Evolutionary conservation across 495 filamentous ascomycete species (phyloP).

Genomic region (Elaphomyces granulatus): DNA sequence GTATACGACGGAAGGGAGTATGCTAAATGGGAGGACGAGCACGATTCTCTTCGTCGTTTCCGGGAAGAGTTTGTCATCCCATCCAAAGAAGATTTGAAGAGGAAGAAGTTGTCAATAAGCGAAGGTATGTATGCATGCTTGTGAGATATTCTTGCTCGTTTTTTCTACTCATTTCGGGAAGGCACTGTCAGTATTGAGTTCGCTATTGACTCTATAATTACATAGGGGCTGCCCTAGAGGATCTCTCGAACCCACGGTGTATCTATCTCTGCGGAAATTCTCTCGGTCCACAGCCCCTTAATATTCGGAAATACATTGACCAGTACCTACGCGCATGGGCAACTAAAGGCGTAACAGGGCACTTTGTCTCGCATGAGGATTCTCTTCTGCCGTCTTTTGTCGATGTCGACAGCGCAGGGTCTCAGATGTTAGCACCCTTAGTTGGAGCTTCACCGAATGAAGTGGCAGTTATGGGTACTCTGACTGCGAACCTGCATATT

Average conservation of each 20-base stretch:
- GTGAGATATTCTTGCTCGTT: too few relatives aligned
- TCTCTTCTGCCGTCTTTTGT: conserved; percentile 68
- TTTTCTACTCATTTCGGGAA: too few relatives aligned
- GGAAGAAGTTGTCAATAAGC: conserved; percentile 39
- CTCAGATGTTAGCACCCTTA: conserved; percentile 61
- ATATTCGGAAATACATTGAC: conserved; percentile 52
- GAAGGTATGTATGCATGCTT: conserved; percentile 22
- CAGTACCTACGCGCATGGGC: conserved; percentile 79
- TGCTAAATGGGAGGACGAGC: conserved; percentile 49
- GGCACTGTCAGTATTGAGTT: too few relatives aligned
- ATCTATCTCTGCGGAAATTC: conserved; percentile 98
- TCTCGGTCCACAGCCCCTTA: conserved; percentile 73
- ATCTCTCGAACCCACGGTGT: conserved; percentile 31
- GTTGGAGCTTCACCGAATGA: conserved; percentile 71
- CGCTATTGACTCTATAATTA: too few relatives aligned
- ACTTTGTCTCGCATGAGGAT: conserved; percentile 72
- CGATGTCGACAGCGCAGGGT: conserved; percentile 57
- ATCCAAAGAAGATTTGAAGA: conserved; percentile 59
- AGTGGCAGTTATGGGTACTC: conserved; percentile 84
- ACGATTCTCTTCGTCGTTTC: conserved; percentile 53
- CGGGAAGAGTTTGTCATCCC: conserved; percentile 76
- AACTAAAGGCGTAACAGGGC: conserved; percentile 82
- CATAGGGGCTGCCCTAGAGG: too few relatives aligned
- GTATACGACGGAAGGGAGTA: conserved; percentile 35
- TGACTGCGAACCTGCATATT: conserved; percentile 85